Percentiles rank a stretch among this genome's conserved stretches.
phyloP scores from a whole-genome alignment of 1,139 yeast genomes.

The Suzukiozyma palmioleophila region DNA sequence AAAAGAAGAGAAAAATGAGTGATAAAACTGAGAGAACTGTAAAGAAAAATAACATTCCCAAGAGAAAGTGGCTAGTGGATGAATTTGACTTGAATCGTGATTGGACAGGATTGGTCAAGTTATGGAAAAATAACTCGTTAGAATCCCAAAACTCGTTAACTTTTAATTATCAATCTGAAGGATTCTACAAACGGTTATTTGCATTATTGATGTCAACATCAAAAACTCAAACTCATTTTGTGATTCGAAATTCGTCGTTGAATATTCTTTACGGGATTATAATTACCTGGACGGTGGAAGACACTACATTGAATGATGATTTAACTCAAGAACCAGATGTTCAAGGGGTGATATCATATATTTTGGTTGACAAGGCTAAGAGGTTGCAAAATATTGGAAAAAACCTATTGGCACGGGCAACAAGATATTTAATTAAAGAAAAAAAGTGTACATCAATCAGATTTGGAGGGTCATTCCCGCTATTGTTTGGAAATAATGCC shows the following conservation, averaged over 20 bases:
- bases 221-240: conserved; percentile 45
- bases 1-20: conserved; percentile 16
- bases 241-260: conserved; percentile 56
- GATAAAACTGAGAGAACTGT: conserved; percentile 8
- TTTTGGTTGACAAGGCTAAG: conserved; percentile 55
- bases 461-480: conserved; percentile 53
- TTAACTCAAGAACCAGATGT: conserved; percentile 12
- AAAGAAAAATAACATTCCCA: conserved; percentile 18
- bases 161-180: conserved; percentile 22
- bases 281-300: conserved; percentile 51
- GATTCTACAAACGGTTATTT: conserved; percentile 28
- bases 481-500: conserved; percentile 21
- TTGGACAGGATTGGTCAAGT: conserved; percentile 43
- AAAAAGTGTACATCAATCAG: conserved; percentile 37
- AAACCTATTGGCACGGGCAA: conserved; percentile 52
- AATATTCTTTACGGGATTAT: conserved; percentile 55
- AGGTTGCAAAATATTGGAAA: conserved; percentile 57
- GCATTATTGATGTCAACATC: conserved; percentile 25
- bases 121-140: conserved; percentile 32
- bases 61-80: conserved; percentile 59
- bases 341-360: conserved; percentile 44
- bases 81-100: conserved; percentile 51
- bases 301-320: conserved; percentile 15
- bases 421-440: conserved; percentile 47
- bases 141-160: conserved; percentile 9